Conservation (phyloP, 2,329 filamentous ascomycete species). For the Neofusicoccum sp. region DNA sequence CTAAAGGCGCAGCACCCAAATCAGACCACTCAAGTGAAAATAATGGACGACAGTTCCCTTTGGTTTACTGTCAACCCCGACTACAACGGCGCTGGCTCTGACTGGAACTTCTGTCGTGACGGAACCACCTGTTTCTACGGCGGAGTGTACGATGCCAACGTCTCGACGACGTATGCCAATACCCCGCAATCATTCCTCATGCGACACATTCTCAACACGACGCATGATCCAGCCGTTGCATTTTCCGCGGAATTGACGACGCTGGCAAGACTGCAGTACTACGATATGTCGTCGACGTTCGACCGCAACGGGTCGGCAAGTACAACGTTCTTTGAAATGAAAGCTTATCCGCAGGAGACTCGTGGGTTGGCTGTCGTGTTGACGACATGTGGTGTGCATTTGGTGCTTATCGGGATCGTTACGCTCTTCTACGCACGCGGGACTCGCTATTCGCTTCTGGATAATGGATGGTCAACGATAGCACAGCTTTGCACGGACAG, state of each 20-base stretch:
- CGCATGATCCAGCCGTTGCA: background rate
- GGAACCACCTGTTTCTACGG: background rate
- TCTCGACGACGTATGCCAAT: background rate
- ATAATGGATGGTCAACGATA: background rate
- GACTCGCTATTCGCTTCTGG: background rate
- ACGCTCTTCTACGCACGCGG: background rate
- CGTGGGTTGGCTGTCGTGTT: background rate
- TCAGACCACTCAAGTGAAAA: background rate
- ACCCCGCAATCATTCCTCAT: background rate
- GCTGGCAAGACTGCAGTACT: background rate
- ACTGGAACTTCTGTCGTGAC: background rate
- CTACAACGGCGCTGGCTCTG: background rate
- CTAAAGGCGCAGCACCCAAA: background rate
- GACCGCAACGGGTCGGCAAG: background rate
- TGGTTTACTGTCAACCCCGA: background rate
- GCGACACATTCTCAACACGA: background rate
- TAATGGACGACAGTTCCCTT: background rate
- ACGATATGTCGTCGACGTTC: background rate
- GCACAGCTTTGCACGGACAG: background rate
- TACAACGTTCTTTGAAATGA: background rate
- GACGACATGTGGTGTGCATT: background rate
- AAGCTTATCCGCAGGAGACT: background rate
- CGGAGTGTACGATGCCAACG: background rate
- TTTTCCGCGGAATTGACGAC: background rate
- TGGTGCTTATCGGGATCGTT: background rate